These are phyloP conservation scores for Globisporangium heterothallicum DNA, from an alignment of 352 stramenopile genomes.

Conservation along the genomic window DNA sequence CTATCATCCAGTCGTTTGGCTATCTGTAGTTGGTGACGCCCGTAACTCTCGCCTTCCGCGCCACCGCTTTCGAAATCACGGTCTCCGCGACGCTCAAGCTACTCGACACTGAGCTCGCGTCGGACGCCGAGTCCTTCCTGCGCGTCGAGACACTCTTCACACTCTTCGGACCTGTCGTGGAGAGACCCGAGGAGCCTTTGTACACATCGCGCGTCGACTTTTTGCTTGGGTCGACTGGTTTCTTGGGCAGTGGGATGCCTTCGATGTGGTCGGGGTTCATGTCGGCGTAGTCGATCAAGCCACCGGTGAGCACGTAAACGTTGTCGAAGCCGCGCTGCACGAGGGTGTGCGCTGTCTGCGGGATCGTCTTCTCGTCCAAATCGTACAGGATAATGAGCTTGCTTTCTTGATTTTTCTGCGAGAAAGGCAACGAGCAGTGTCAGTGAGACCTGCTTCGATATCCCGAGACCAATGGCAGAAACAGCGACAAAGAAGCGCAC, in stretches of 20 bases:
- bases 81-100: constrained; percentile 61
- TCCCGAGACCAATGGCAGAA: too few relatives aligned
- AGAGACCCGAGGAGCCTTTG: constrained; percentile 38
- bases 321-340: constrained; percentile 84
- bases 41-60: constrained; percentile 47
- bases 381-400: constrained; percentile 80
- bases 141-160: constrained; percentile 46
- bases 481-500: constrained; percentile 6
- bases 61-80: constrained; percentile 67
- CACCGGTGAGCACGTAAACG: constrained; percentile 73
- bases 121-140: constrained; percentile 42
- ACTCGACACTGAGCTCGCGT: constrained; percentile 60
- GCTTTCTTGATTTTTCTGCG: constrained; percentile 67
- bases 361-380: constrained; percentile 57
- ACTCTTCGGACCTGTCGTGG: constrained; percentile 34
- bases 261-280: constrained; percentile 63
- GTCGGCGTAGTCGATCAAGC: constrained; percentile 59
- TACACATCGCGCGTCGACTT: constrained; percentile 54
- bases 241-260: constrained; percentile 47
- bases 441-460: too few relatives aligned
- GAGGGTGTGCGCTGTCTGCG: constrained; percentile 58
- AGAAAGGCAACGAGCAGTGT: too few relatives aligned
- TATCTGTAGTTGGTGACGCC: constrained; percentile 51
- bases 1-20: background rate
- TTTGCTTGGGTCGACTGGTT: constrained; percentile 43